Base-by-base conservation (phyloP, 106 monocot genomes). In the Hemerocallis citrina region DNA sequence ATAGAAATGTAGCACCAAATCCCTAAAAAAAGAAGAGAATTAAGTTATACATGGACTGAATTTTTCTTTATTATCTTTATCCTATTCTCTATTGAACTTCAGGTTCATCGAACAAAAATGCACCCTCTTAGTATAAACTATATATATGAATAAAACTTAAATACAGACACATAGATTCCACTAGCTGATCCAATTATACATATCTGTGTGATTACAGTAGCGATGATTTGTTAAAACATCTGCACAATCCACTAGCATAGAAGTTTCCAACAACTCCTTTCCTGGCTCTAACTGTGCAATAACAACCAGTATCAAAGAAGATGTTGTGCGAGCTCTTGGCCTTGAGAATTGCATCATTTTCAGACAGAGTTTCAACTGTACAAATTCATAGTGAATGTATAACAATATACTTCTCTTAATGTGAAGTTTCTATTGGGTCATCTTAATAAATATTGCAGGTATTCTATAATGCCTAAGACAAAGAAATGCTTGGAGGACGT, bases 291-390 rank as follows among this genome's bases (percentile, higher is more conserved):
- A 98, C 98, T 55, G 98, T 66, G 92, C 98, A 73, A 92, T 92
- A 64, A 98, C 98, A 55, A 79, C 82, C 28, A 88, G 92, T 73
- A 92, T 98, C 17, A 98, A 85, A 67, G 98, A 92, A 85, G 98
- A 98, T 82, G 98, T 98, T 68, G 98, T 98, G 46, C 98, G 88
- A 70, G 98, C 92, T 75, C 82, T 98, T 64, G 92, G 92, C 41
- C 85, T 98, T 52, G 65, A 71, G 34, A 88, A 98, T 54, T 98
- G 98, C 71, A 79, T 98, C 66, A 50, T 98, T 74, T 98, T 98
- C 24, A 77, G 73, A 34, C 98, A 98, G 61, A 98, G 92, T 73
- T 98, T 98, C 64, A 98, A 98, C 45, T 84, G 98, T n/a, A 76
- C 87, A 60, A 98, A 98, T 46, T 62, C 92, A 51, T 63, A 81